A percentile compares a stretch with the other conserved stretches of the same genome.
Conservation (phyloP, 441 rosid genomes). For the Mallotus repandus region DNA sequence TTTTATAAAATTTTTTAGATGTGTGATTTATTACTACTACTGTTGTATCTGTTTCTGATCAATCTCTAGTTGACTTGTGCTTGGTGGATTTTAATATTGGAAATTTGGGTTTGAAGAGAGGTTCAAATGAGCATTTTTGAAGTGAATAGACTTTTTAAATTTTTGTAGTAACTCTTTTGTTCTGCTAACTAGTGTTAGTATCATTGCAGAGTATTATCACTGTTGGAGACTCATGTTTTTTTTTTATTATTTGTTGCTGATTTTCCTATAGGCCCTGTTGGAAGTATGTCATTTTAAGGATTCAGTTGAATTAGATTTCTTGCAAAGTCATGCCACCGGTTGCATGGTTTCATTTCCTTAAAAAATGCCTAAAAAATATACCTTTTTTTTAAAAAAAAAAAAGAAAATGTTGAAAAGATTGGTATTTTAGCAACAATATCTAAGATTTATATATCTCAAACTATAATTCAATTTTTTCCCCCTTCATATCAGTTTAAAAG, state of each 20-base stretch:
- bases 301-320: too few relatives aligned
- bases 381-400: too few relatives aligned
- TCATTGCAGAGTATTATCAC: slow-evolving; percentile 3
- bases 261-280: background rate
- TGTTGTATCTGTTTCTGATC: background rate
- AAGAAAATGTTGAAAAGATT: too few relatives aligned
- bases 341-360: too few relatives aligned
- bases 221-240: background rate
- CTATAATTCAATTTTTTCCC: background rate
- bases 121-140: too few relatives aligned
- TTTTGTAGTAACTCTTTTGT: background rate
- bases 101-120: background rate
- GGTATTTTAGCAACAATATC: too few relatives aligned
- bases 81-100: background rate
- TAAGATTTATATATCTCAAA: too few relatives aligned
- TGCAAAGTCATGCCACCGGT: too few relatives aligned
- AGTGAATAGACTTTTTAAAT: too few relatives aligned
- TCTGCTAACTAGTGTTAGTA: background rate
- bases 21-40: background rate
- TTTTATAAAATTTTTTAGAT: background rate
- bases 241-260: background rate
- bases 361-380: too few relatives aligned
- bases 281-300: background rate
- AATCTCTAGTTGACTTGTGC: background rate
- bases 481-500: background rate